Evolutionary conservation across 108 stramenopile genomes (phyloP).

Genomic region (Ochromonas danica): DNA sequence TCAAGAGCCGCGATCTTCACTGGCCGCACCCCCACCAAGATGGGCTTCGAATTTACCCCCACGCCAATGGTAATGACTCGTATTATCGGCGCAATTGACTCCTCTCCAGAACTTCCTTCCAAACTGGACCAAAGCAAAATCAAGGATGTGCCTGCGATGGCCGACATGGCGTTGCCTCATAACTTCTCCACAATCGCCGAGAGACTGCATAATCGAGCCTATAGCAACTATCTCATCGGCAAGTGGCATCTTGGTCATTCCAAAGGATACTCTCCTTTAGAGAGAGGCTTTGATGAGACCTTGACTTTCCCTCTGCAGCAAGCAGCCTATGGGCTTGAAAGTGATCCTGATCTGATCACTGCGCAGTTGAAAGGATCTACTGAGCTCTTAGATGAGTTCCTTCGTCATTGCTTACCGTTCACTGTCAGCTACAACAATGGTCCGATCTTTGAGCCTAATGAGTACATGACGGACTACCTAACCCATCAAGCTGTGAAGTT

Average conservation of each 20-base stretch:
- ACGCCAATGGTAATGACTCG: neutral
- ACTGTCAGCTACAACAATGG: neutral
- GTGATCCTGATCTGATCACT: neutral
- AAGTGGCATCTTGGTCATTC: slow-evolving; percentile 19
- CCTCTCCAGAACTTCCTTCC: neutral
- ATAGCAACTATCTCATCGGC: neutral
- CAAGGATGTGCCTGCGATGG: neutral
- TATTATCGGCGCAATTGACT: neutral
- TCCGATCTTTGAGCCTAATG: neutral
- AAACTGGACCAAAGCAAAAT: neutral
- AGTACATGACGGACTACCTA: slow-evolving; percentile 32
- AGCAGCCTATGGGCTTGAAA: neutral
- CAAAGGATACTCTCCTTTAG: neutral
- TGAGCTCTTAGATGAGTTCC: neutral
- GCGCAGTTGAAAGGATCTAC: neutral
- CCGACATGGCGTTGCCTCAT: neutral
- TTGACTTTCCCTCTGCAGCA: neutral
- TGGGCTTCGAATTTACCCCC: slow-evolving; percentile 33
- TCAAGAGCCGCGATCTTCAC: slow-evolving; percentile 25
- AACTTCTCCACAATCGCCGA: neutral
- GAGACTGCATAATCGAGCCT: neutral
- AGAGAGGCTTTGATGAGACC: slow-evolving; percentile 9
- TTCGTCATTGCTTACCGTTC: neutral
- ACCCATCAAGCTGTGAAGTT: neutral
- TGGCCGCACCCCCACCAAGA: neutral